Evolutionary conservation across 1,284 basidiomycete genomes (phyloP), one percentile per base, ranked within the genome.

Genomic region (Gastroboletus turbinatus): DNA sequence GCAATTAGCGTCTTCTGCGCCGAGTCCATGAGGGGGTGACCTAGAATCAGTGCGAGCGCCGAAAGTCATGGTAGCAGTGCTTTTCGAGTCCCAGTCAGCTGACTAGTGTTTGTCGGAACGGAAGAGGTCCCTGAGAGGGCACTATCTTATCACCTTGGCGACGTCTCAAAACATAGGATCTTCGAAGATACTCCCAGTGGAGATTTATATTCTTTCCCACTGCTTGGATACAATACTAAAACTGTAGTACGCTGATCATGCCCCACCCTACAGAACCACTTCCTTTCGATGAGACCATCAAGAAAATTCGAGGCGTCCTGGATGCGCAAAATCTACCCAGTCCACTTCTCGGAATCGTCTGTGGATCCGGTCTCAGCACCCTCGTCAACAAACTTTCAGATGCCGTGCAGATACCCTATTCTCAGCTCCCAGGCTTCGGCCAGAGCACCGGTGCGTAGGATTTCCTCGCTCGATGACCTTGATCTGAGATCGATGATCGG

Each of bases 261-360:
- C 27, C 52, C 7, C 45, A 56, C 16, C n/a, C 44, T 14, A 43
- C 55, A 46, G 53, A 52, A 8, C 47, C 54, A 32, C 70, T 63
- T 35, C 68, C 75, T 2, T 76, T 78, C 56, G 68, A 69, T 17
- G 66, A 72, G 30, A 75, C 80, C 5, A 57, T 82, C 53, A 63
- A 68, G 40, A 72, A 68, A 23, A 71, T 82, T 16, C 68, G 63
- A 5, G 57, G 58, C 4, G 47, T 73, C 21, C 64, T 86, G 19
- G 78, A 81, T 1, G 65, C 70, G 10, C 60, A 42, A 33, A 64
- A 67, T 8, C 75, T 85, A n/a, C 75, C 76, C 50, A 73, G 63
- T 19, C 89, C 89, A 14, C 77, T 76, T 29, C 80, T 90, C n/a
- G 89, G 86, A 19, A 88, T 92, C 60, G 82, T 92, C 27, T 92